A percentile compares a stretch with the other conserved stretches of the same genome.
Conservation (phyloP, 805 yeast species). For the Candida krabiensis region DNA sequence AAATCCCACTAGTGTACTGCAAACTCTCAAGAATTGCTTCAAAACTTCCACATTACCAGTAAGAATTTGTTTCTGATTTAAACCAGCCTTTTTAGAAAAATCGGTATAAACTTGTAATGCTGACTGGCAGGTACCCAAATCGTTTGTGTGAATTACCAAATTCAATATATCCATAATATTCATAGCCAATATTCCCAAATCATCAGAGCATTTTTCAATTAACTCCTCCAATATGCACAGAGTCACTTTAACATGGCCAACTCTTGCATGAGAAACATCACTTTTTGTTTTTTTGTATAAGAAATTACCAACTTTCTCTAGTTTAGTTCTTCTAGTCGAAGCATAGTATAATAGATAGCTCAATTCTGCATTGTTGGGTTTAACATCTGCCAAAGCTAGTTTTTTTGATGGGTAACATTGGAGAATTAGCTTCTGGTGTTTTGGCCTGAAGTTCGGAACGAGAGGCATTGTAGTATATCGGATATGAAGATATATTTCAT, state of each 20-base stretch:
- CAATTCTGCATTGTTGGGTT: slow-evolving; percentile 89
- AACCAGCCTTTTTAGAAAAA: slow-evolving; percentile 27
- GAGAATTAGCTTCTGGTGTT: slow-evolving; percentile 85
- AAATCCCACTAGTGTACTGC: slow-evolving; percentile 23
- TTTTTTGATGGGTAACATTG: slow-evolving; percentile 94
- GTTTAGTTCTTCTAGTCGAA: slow-evolving; percentile 81
- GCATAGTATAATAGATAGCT: slow-evolving; percentile 88
- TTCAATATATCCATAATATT: slow-evolving; percentile 62
- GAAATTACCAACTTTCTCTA: slow-evolving; percentile 80
- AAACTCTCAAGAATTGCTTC: slow-evolving; percentile 36
- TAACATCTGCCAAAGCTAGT: slow-evolving; percentile 59
- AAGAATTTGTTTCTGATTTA: slow-evolving; percentile 33
- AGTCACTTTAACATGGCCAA: slow-evolving; percentile 85
- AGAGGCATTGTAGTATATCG: slow-evolving; percentile 14
- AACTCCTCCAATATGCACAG: slow-evolving; percentile 67
- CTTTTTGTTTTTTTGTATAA: slow-evolving; percentile 57
- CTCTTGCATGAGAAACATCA: slow-evolving; percentile 60
- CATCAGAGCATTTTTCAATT: slow-evolving; percentile 75
- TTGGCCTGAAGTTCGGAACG: slow-evolving; percentile 43
- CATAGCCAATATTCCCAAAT: slow-evolving; percentile 77
- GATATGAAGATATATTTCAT: not conserved
- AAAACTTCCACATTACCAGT: slow-evolving; percentile 48
- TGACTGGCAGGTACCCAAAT: slow-evolving; percentile 56
- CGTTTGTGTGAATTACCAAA: slow-evolving; percentile 53
- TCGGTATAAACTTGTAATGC: slow-evolving; percentile 35